Evolutionary conservation across 352 stramenopile genomes (phyloP).

Genomic region (Phytopythium sindhum): DNA sequence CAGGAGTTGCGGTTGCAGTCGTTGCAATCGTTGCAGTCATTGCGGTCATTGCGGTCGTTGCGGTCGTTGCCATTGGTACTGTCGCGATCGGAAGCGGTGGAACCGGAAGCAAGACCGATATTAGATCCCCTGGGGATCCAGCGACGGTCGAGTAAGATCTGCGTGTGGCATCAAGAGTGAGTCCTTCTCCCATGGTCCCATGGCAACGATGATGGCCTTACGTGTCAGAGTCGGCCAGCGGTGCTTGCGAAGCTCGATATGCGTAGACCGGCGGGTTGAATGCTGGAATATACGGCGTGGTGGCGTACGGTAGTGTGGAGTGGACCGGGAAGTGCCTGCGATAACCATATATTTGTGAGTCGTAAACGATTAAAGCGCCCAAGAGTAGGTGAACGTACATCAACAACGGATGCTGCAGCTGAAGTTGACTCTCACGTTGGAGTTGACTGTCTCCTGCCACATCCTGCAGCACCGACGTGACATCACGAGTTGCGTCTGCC

Average conservation of each 20-base stretch:
- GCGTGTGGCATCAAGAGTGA: neutral
- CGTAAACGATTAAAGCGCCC: too few species aligned
- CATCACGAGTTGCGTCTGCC: too few species aligned
- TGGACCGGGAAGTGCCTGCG: neutral
- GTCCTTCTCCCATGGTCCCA: neutral
- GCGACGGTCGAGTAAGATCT: neutral
- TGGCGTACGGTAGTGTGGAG: neutral
- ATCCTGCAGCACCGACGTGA: too few species aligned
- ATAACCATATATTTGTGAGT: neutral
- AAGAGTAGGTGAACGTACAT: neutral
- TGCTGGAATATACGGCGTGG: neutral
- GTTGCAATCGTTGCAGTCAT: too few species aligned
- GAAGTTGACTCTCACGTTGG: neutral
- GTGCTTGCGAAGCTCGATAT: neutral
- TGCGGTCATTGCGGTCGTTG: too few species aligned
- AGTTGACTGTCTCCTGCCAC: too few species aligned
- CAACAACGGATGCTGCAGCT: neutral
- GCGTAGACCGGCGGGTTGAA: neutral
- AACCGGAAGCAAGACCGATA: neutral
- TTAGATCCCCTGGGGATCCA: neutral
- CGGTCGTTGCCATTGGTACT: neutral
- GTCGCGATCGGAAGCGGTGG: neutral
- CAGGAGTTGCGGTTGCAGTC: neutral
- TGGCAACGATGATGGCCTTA: neutral
- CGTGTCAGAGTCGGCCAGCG: neutral